Base-by-base conservation (phyloP, 1,284 basidiomycete genomes). In the Ceratorhiza oryzae-sativae region DNA sequence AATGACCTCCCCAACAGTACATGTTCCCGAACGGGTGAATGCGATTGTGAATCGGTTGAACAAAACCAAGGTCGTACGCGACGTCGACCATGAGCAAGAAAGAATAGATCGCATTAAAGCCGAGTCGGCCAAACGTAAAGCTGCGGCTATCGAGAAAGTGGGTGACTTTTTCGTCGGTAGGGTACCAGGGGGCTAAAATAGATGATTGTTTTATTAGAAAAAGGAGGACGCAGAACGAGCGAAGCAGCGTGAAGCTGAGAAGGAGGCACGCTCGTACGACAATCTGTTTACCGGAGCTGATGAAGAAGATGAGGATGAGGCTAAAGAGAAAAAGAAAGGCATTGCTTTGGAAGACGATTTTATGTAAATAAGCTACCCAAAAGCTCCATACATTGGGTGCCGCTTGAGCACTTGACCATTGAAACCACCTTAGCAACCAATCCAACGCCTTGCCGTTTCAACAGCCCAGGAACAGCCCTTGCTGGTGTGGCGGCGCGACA, bases 31-130 rank as follows among this genome's bases (percentile, higher is more conserved):
- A 71, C 88, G 95, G 46, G 92, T 97, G 75, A 99, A 98, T 77
- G 80, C 85, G 1, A 93, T 98, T 71, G 92, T 99, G 30, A 98
- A 98, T 78, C 87, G 97, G 20, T 82, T 99, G 56, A 97, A 96
- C 82, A 99, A 98, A 83, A 98, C 96, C 13, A 98, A 96, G 78
- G 82, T 87, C 51, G 93, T 93, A 80, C 85, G 85, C 48, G 85
- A 88, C 63, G 94, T 98, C 2, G 94, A 98, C 77, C 95, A 97
- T 77, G 96, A 98, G 79, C 87, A 91, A 72, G 95, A 97, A 77
- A 84, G 86, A 20, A 84, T 94, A 53, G 94, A 95, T 20, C 86
- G 95, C n/a, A 80, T 93, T 73, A 91, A 93, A 77, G 83, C 84
- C 71, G 94, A 96, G 80, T 88, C 85, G 36, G 86, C 88, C 3